Percentiles rank a stretch among this genome's conserved stretches.
Evolutionary conservation across 257 asterid species (phyloP).

Genomic region (Solanum chiquidenum): DNA sequence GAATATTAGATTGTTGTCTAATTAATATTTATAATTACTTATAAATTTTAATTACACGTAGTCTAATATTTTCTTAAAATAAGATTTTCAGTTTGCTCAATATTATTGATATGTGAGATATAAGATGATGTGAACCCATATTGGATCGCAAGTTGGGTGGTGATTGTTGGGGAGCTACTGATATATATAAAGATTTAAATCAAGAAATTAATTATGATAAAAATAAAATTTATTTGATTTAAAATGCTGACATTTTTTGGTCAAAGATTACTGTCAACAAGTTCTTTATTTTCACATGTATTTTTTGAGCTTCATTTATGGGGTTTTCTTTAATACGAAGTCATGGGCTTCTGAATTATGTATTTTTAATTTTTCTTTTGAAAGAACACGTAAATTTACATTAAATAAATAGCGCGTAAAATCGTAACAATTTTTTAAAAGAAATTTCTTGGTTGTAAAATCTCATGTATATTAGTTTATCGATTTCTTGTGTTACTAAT

Average conservation of each 20-base stretch:
- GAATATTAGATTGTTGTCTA: not conserved
- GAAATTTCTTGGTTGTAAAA: too few species aligned
- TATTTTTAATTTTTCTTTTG: too few species aligned
- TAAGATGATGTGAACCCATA: not conserved
- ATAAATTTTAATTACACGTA: not conserved
- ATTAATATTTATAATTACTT: too few species aligned
- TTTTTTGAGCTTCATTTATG: not conserved
- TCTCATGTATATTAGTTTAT: not conserved
- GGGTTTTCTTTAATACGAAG: not conserved
- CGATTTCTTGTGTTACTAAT: not conserved
- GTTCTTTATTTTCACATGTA: not conserved
- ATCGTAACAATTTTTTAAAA: too few species aligned
- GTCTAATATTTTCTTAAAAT: not conserved
- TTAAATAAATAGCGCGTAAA: too few species aligned
- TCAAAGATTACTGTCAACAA: not conserved
- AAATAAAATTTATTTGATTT: not conserved
- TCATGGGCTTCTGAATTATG: not conserved
- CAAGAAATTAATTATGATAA: not conserved
- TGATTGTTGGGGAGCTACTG: not conserved
- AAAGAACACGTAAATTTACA: too few species aligned
- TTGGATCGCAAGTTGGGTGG: not conserved
- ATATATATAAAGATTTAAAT: not conserved
- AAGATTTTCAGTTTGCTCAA: not conserved
- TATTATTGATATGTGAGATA: not conserved
- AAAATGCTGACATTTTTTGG: not conserved